These are phyloP conservation scores for Claviceps arundinis DNA, from an alignment of 2,329 filamentous ascomycete species.

Conservation along the genomic window DNA sequence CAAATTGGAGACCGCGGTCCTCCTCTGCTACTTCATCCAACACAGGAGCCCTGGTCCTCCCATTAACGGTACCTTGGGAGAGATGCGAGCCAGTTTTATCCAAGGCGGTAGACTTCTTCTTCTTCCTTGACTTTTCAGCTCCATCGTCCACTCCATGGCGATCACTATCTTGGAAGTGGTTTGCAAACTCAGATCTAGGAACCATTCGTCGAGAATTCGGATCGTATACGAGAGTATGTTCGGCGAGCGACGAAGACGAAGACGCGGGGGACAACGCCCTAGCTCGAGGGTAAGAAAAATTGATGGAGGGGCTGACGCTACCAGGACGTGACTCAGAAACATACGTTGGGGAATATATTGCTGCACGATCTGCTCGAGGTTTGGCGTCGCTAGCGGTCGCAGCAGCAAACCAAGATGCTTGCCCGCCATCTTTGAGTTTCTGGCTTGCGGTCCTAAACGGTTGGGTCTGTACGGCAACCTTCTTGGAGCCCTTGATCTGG, in stretches of 20 bases:
- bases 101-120: conserved; percentile 22
- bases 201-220: conserved; percentile 54
- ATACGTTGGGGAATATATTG: conserved; percentile 18
- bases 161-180: conserved; percentile 23
- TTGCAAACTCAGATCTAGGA: conserved; percentile 29
- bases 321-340: conserved; percentile 24
- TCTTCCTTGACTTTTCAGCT: conserved; percentile 28
- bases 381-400: conserved; percentile 31
- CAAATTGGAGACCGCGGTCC: conserved; percentile 1
- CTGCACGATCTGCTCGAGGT: conserved; percentile 31
- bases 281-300: conserved; percentile 44
- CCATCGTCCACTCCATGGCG: conserved; percentile 18
- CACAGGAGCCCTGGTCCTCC: conserved; percentile 33
- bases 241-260: conserved; percentile 13
- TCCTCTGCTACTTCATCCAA: conserved; percentile 18
- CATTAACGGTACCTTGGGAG: conserved; percentile 37
- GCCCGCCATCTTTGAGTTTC: conserved; percentile 27
- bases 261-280: conserved; percentile 20
- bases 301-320: conserved; percentile 39
- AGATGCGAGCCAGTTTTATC: conserved; percentile 32
- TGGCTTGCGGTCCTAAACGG: conserved; percentile 42
- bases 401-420: conserved; percentile 36
- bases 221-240: conserved; percentile 44
- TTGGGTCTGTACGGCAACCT: conserved; percentile 31
- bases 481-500: conserved; percentile 20